Evolutionary conservation across 2,329 filamentous ascomycete genomes (phyloP), one percentile per base, ranked within the genome.

Genomic region (Cladosporium oxysporum): DNA sequence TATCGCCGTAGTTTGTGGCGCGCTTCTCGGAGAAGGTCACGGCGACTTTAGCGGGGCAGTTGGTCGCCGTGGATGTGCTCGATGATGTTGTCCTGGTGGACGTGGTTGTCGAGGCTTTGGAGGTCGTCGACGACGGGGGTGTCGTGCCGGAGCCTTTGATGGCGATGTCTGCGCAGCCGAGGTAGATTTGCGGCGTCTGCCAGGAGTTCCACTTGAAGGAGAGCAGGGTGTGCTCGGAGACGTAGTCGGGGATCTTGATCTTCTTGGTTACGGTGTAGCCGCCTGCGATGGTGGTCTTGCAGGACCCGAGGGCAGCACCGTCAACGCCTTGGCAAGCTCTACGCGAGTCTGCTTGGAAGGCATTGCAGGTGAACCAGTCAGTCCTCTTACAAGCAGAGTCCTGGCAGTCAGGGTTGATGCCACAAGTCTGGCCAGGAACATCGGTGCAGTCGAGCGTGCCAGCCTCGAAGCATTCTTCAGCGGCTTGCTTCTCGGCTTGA

Each of bases 201-300:
- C 52, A 55, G 10, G 52, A 33, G 11, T 55, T 33, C 52, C 52
- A 55, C 28, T 55, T 55, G 26, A 29, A 55, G 2, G 52, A 55
- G 2, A 55, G 52, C 11, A 55, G 6, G 1, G 52, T 55, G 52
- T 55, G 52, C 18, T 55, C 52, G 26, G 52, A 55, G 52, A 55
- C 29, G 28, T 55, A 55, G 52, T 55, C 52, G 8, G 52, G 52
- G 18, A 55, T 55, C 18, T 55, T 55, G 52, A 55, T 55, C 18
- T 55, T 55, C 52, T 55, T 55, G 52, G 28, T 55, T 14, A 55
- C 52, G 12, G 52, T 55, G 28, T 55, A 55, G 14, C 52, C 52
- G 8, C 52, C 52, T 29, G 52, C 52, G 52, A 55, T 55, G 18
- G 52, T 55, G 52, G 52, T 55, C 29, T 55, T 55, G 28, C 52